Evolutionary conservation across 176 grass and related monocot species (phyloP), one percentile per base, ranked within the genome.

Genomic region (Cymbopogon citratus): DNA sequence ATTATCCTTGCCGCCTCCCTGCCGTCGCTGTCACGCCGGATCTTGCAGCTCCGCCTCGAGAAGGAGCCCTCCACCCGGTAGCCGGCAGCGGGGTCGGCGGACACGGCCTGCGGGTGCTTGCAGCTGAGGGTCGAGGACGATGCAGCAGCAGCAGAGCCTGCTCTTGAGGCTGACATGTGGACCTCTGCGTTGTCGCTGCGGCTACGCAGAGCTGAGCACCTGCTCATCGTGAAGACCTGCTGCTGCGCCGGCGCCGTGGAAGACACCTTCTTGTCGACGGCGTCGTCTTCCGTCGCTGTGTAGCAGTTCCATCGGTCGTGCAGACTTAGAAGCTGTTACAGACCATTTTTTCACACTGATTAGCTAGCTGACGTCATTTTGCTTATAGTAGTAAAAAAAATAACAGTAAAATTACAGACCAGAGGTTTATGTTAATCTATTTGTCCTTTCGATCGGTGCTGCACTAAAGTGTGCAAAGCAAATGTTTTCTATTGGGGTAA

Each of bases 231-330:
- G 82, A 98, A 98, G 21, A 93, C 23, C 3, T 72, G 81, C 5
- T 46, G 46, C 12, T 63, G 82, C 8, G 56, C 56, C 56, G 75
- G 14, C 10, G 48, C 3, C 26, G 3, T 6, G 19, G 63, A 19
- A 12, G 80, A 27, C 19, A 38, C 46, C 6, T 70, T 59, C 38
- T 8, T 40, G 66, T 70, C 77, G 40, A 28, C 5, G n/a, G 5
- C 38, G 24, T 74, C 74, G 38, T 85, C 77, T 26, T 86, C 80
- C 16, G 80, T 71, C 29, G 81, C 71, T 5, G 41, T 88, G 86
- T 95, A 95, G 14, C 87, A 90, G 33, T 91, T 99, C 96, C 92
- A 99, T 69, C 75, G 76, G 31, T 93, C 89, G 63, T 91, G 92
- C 83, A 99, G 83, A 82, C 96, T 99, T 0, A 95, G 46, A 2